Percentiles rank a stretch among this genome's conserved stretches.
These are phyloP conservation scores for Aaosphaeria arxii DNA, from an alignment of 2,329 filamentous ascomycete genomes.

Conservation along the genomic window DNA sequence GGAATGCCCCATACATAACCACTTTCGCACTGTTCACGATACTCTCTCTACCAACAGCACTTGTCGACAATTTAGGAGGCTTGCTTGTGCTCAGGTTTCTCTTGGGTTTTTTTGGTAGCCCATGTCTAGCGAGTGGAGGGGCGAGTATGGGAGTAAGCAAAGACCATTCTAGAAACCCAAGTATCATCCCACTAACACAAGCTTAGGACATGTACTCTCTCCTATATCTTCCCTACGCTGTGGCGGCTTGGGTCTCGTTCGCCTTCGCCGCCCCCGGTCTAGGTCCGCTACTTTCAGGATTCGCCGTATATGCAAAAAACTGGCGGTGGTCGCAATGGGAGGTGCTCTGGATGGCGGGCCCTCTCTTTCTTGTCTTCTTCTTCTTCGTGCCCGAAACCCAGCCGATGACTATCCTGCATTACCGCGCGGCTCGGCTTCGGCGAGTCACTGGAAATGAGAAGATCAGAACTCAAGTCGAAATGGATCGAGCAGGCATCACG, in stretches of 20 bases:
- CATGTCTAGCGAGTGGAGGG: conserved; percentile 59
- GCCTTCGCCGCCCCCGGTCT: conserved; percentile 54
- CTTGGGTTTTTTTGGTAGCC: conserved; percentile 54
- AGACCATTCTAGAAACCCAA: not conserved
- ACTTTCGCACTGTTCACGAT: conserved; percentile 50
- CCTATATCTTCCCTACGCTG: conserved; percentile 55
- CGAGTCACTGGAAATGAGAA: conserved; percentile 55
- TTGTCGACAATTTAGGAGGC: conserved; percentile 52
- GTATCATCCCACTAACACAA: not conserved
- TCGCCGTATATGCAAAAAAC: conserved; percentile 53
- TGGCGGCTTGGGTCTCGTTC: conserved; percentile 58
- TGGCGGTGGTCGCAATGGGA: conserved; percentile 68
- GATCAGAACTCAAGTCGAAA: conserved; percentile 62
- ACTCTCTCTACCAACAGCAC: conserved; percentile 47
- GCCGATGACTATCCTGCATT: conserved; percentile 57
- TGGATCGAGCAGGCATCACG: conserved; percentile 57
- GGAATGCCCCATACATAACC: conserved; percentile 49
- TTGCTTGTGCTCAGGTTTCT: conserved; percentile 53
- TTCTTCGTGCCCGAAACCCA: conserved; percentile 64
- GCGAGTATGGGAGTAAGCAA: conserved; percentile 38
- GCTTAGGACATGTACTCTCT: conserved; percentile 48
- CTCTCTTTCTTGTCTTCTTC: conserved; percentile 60
- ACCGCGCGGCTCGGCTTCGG: conserved; percentile 60
- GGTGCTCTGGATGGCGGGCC: conserved; percentile 60
- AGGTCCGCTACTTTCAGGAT: conserved; percentile 61